A percentile compares a stretch with the other conserved stretches of the same genome.
Conservation (phyloP, 164 flowering plant species). For the Vitis riparia region DNA sequence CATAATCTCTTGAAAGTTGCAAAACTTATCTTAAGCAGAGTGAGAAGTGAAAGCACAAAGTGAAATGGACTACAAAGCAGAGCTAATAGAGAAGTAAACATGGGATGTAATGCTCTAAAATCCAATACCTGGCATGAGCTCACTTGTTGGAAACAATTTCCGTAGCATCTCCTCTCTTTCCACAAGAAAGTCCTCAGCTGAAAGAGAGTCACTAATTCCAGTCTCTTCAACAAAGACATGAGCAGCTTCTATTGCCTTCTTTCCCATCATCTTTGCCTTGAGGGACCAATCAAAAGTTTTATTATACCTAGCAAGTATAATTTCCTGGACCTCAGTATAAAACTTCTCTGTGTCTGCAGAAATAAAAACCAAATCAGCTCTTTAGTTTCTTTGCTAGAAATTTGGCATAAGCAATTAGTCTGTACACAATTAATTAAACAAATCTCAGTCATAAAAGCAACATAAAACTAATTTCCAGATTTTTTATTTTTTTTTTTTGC, state of each 20-base stretch:
- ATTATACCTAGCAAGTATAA: slow-evolving; percentile 68
- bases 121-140: slow-evolving; percentile 83
- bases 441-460: neutral
- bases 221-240: slow-evolving; percentile 79
- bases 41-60: too few relatives aligned
- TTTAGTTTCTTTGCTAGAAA: neutral
- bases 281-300: slow-evolving; percentile 92
- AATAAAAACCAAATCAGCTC: slow-evolving; percentile 6
- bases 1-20: neutral
- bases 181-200: slow-evolving; percentile 75
- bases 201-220: slow-evolving; percentile 74
- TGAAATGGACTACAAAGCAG: neutral
- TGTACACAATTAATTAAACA: neutral
- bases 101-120: too few relatives aligned
- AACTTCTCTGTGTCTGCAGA: slow-evolving; percentile 87
- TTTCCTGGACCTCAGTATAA: slow-evolving; percentile 88
- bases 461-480: neutral
- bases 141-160: slow-evolving; percentile 67
- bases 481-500: too few relatives aligned
- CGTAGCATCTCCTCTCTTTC: slow-evolving; percentile 81
- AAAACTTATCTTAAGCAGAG: too few relatives aligned
- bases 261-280: slow-evolving; percentile 97
- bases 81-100: too few relatives aligned
- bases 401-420: neutral
- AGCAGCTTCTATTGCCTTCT: slow-evolving; percentile 89